Evolutionary conservation across 1,284 basidiomycete genomes (phyloP).

Genomic region (Hemileia vastatrix): DNA sequence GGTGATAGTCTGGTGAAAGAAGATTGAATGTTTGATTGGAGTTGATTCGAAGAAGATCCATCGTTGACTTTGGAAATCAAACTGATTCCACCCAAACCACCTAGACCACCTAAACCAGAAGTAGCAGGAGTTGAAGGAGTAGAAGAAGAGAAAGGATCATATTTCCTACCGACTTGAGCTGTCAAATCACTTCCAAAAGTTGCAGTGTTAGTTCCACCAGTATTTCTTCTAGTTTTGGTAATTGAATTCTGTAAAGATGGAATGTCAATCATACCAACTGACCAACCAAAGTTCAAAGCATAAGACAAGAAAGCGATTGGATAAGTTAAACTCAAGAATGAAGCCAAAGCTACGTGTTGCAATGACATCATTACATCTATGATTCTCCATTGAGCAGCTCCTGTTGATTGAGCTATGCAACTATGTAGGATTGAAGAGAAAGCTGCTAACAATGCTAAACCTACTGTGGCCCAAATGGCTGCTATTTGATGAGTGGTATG

Average conservation of each 20-base stretch:
- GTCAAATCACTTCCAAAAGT: constrained; percentile 32
- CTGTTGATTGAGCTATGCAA: constrained; percentile 42
- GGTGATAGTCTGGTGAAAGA: not conserved
- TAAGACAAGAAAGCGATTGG: constrained; percentile 70
- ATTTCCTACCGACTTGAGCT: constrained; percentile 32
- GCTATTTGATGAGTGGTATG: constrained; percentile 64
- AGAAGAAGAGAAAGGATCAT: constrained; percentile 28
- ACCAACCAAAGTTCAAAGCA: constrained; percentile 78
- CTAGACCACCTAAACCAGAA: not conserved
- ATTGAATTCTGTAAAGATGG: constrained; percentile 65
- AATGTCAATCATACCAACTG: constrained; percentile 66
- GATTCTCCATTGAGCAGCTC: constrained; percentile 52
- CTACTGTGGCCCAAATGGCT: constrained; percentile 68
- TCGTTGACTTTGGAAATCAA: not conserved
- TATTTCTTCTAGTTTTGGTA: constrained; percentile 65
- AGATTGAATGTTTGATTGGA: not conserved
- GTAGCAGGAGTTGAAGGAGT: not conserved
- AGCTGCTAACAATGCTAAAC: constrained; percentile 59
- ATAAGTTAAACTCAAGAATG: constrained; percentile 73
- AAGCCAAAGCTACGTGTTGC: constrained; percentile 68
- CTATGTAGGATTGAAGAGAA: constrained; percentile 62
- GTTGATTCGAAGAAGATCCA: not conserved
- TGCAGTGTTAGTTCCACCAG: constrained; percentile 64
- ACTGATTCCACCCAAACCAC: not conserved
- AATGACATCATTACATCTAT: constrained; percentile 72